A percentile compares a stretch with the other conserved stretches of the same genome.
Evolutionary conservation across 805 yeast genomes (phyloP).

Genomic region (Osmozyma mogii): DNA sequence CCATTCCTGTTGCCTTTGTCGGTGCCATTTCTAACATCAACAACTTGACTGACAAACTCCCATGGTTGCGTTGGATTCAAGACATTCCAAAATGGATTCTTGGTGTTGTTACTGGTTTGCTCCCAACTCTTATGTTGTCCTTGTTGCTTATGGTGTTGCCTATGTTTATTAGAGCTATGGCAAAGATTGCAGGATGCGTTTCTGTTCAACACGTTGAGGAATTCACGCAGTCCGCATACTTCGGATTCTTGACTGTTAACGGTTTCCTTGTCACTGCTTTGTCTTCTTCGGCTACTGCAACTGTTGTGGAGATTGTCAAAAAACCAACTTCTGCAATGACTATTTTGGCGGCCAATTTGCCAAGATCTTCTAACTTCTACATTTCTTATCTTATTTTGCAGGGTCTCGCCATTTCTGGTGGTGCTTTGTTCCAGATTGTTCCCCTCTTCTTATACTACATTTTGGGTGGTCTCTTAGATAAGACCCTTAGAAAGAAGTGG

Average conservation of each 20-base stretch:
- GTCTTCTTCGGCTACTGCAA: constrained; percentile 64
- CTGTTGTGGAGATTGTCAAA: constrained; percentile 53
- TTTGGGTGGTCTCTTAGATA: constrained; percentile 49
- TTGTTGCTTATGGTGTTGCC: constrained; percentile 63
- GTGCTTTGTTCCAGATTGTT: constrained; percentile 55
- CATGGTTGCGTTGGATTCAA: constrained; percentile 43
- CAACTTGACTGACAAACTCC: constrained; percentile 49
- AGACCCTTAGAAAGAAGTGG: constrained; percentile 62
- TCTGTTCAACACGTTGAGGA: constrained; percentile 52
- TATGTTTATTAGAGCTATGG: constrained; percentile 55
- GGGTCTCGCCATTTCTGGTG: constrained; percentile 60
- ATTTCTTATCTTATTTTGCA: constrained; percentile 62
- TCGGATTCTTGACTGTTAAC: constrained; percentile 64
- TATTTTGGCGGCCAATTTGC: constrained; percentile 58
- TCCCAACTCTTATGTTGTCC: constrained; percentile 62
- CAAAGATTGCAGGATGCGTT: constrained; percentile 49
- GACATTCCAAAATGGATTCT: constrained; percentile 44
- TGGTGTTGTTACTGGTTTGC: constrained; percentile 60
- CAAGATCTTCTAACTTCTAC: constrained; percentile 67
- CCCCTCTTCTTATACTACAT: constrained; percentile 52
- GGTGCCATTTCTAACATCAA: constrained; percentile 67
- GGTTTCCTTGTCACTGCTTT: constrained; percentile 65
- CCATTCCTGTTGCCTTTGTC: constrained; percentile 72
- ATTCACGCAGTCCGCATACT: constrained; percentile 60
- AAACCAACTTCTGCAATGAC: constrained; percentile 52